Evolutionary conservation across 306 rosid genomes (phyloP), one percentile per base, ranked within the genome.

Genomic region (Cucumis melo): DNA sequence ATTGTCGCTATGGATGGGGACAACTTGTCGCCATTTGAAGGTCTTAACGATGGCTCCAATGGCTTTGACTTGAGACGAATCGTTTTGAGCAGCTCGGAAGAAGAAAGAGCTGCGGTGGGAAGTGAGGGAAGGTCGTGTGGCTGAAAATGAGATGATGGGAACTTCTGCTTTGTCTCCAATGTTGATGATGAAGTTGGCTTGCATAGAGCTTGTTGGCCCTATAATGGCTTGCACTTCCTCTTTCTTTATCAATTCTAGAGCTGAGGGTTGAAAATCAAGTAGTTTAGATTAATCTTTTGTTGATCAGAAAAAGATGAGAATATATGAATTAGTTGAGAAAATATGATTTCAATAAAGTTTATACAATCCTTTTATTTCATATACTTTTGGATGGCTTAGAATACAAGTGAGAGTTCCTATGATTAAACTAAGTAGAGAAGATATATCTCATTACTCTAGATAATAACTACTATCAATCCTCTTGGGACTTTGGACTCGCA

Each of bases 21-120:
- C 85, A 3, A 38, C 87, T 38, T 51, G 77, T 56, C 32, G 80
- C 90, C 88, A 87, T 63, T 66, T 78, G 17, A 82, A 84, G 13
- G 74, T 48, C 44, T 87, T 20, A 0, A 84, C 80, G 13, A 87
- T 9, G 0, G 80, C 74, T 17, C 73, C 57, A 29, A 84, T 32
- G 68, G 81, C 86, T 32, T 77, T 73, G 6, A 79, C 83, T 64
- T 87, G 87, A 56, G 81, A 56, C 2, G 71, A 36, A 21, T 80
- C 86, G 20, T 23, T 79, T 27, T 71, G 76, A 0, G 86, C 51
- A 0, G 74, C 68, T 67, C 48, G 78, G 27, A 82, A 80, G 51
- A 82, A 84, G 76, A 83, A 82, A 1, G 79, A 46, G 42, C 80
- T 87, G 0, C 38, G 36, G 5, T 19, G 56, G 10, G 82, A 44